phyloP scores from a whole-genome alignment of 2,329 filamentous ascomycete genomes.

The Botrytis sinoallii region DNA sequence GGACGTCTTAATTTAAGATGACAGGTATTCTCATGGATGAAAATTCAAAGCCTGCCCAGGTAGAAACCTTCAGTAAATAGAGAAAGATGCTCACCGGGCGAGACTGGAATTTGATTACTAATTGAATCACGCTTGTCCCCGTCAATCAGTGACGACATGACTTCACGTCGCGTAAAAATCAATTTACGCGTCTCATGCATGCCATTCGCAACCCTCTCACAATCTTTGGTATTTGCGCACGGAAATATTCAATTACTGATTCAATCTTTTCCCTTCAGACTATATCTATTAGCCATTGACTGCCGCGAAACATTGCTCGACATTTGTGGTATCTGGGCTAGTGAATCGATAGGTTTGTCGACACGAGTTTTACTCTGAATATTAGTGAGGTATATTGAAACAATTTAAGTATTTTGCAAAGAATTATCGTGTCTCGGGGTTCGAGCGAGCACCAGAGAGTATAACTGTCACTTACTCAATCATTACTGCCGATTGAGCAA shows the following conservation, averaged over 20 bases:
- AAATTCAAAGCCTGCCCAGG: background rate
- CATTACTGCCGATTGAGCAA: background rate
- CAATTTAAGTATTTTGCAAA: background rate
- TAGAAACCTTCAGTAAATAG: background rate
- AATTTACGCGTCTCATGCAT: constrained; percentile 14
- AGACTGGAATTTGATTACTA: background rate
- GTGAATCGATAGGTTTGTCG: background rate
- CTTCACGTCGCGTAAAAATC: constrained; percentile 16
- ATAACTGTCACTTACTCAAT: background rate
- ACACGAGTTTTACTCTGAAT: background rate
- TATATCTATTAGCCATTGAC: background rate
- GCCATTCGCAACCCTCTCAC: background rate
- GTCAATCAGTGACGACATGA: constrained; percentile 13
- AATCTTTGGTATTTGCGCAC: background rate
- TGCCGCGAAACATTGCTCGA: background rate
- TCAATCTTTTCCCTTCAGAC: background rate
- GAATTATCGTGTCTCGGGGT: background rate
- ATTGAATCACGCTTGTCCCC: background rate
- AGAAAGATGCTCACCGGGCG: background rate
- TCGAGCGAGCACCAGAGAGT: background rate
- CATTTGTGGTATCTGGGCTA: background rate
- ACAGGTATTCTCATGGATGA: background rate
- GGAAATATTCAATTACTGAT: background rate
- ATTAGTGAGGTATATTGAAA: background rate
- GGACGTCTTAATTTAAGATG: background rate